These are phyloP conservation scores for Ogataea methylovora DNA, from an alignment of 805 yeast species.

Conservation along the genomic window DNA sequence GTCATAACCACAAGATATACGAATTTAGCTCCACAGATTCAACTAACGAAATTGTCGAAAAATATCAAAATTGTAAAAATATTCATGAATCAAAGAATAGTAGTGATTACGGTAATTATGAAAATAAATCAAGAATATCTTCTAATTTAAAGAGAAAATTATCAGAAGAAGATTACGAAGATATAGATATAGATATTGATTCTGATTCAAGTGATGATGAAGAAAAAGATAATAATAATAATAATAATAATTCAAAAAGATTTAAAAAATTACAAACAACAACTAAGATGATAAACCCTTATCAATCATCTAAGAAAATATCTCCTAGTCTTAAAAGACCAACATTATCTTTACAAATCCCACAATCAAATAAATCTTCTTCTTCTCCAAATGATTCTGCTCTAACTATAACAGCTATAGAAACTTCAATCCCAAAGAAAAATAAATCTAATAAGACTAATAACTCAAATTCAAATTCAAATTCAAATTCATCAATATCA, in stretches of 20 bases:
- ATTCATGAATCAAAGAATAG: slow-evolving; percentile 45
- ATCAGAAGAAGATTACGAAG: too few species aligned
- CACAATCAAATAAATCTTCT: slow-evolving; percentile 24
- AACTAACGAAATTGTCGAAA: slow-evolving; percentile 39
- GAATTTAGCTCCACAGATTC: not conserved
- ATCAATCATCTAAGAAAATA: too few species aligned
- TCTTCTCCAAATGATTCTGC: slow-evolving; percentile 29
- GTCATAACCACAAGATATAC: slow-evolving; percentile 47
- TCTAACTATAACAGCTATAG: slow-evolving; percentile 37
- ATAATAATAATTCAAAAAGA: not conserved
- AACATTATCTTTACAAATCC: slow-evolving; percentile 58
- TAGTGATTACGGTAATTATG: not conserved
- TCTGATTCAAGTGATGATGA: not conserved
- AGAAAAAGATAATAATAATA: not conserved
- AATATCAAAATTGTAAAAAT: slow-evolving; percentile 23
- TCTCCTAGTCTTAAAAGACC: too few species aligned
- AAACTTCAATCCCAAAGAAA: slow-evolving; percentile 8
- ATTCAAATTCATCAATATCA: slow-evolving; percentile 5
- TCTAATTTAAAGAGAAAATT: too few species aligned
- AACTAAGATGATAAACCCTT: not conserved
- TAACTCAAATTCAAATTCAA: not conserved
- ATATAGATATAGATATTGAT: too few species aligned
- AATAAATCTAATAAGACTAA: slow-evolving; percentile 3
- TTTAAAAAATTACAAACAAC: not conserved
- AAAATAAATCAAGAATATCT: too few species aligned